Percentiles rank a stretch among this genome's conserved stretches.
These are phyloP conservation scores for Pelargonium citronellum DNA, from an alignment of 441 rosid genomes.

Conservation along the genomic window DNA sequence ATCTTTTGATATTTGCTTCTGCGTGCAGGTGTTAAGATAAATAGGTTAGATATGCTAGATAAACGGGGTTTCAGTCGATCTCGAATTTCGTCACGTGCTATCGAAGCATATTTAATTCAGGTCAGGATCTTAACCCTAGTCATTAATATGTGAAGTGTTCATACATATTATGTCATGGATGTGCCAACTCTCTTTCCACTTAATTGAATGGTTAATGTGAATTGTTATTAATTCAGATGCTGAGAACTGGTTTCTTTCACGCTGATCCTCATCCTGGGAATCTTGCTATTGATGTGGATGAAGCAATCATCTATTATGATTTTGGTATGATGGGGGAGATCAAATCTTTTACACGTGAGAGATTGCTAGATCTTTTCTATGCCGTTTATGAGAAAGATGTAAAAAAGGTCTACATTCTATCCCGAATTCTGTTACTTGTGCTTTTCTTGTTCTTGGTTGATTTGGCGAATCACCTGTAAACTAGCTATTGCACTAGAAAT, in stretches of 20 bases:
- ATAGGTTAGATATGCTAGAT: slow-evolving; percentile 21
- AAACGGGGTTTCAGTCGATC: slow-evolving; percentile 26
- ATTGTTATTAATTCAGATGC: slow-evolving; percentile 16
- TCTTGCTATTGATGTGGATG: slow-evolving; percentile 24
- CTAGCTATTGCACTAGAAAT: neutral
- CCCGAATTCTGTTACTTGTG: neutral
- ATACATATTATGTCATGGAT: neutral
- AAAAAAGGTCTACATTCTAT: slow-evolving; percentile 18
- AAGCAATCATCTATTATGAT: slow-evolving; percentile 24
- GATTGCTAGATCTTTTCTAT: slow-evolving; percentile 26
- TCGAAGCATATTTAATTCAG: slow-evolving; percentile 28
- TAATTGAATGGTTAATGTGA: slow-evolving; percentile 1
- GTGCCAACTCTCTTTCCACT: neutral
- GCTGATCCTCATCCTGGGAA: slow-evolving; percentile 31
- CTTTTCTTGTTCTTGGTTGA: neutral
- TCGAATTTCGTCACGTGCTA: slow-evolving; percentile 26
- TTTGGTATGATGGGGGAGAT: slow-evolving; percentile 33
- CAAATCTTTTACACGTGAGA: slow-evolving; percentile 28
- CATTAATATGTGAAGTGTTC: too few relatives aligned
- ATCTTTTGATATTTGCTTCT: neutral
- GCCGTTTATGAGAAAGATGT: slow-evolving; percentile 28
- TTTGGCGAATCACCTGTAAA: too few relatives aligned
- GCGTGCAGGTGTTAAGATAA: slow-evolving; percentile 22
- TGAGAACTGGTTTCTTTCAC: slow-evolving; percentile 28
- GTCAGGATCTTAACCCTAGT: slow-evolving; percentile 8